Evolutionary conservation across 441 rosid species (phyloP).

Genomic region (Croton setiger): DNA sequence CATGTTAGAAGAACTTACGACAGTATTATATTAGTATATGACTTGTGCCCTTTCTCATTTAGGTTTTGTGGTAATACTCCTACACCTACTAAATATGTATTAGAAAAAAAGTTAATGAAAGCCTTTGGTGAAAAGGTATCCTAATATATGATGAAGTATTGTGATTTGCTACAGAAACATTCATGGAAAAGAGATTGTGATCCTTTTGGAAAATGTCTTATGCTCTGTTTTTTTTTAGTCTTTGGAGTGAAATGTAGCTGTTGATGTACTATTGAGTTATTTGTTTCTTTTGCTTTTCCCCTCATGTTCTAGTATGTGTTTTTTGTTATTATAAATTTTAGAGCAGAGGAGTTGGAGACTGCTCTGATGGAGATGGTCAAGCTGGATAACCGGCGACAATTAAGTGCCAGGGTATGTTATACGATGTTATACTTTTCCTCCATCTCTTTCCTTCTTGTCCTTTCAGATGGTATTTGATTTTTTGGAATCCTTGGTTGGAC

Average conservation of each 20-base stretch:
- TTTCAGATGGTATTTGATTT: background rate
- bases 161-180: background rate
- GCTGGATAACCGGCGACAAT: constrained; percentile 87
- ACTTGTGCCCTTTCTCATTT: background rate
- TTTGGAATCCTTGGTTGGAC: background rate
- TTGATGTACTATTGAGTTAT: background rate
- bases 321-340: constrained; percentile 28
- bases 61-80: background rate
- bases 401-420: constrained; percentile 76
- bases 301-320: constrained; percentile 5
- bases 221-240: background rate
- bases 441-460: background rate
- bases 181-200: background rate
- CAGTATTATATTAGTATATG: too few species aligned
- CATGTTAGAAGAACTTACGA: too few species aligned
- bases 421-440: background rate
- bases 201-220: too few species aligned
- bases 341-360: constrained; percentile 98
- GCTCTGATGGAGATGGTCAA: constrained; percentile 99
- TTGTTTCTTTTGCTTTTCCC: background rate
- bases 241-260: constrained; percentile 6
- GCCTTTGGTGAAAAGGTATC: background rate
- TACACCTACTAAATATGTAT: background rate
- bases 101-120: background rate
- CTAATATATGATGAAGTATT: background rate